Conservation (phyloP, 2,329 filamentous ascomycete species). For the Albophoma yamanashiensis region DNA sequence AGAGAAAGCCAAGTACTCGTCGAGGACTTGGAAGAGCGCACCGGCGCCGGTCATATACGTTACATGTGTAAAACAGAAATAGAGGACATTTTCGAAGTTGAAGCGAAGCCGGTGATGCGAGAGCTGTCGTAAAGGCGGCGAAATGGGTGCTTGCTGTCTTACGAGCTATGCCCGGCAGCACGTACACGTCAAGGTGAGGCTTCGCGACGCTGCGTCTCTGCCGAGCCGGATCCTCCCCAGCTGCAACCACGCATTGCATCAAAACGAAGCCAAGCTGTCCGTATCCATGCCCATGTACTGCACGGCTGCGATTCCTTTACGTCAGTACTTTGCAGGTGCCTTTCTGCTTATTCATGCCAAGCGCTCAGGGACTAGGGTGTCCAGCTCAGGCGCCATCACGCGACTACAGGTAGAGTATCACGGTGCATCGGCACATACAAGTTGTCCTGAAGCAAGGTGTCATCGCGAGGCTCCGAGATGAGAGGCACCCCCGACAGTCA, state of each 20-base stretch:
- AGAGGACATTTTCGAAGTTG: background rate
- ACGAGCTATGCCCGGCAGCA: background rate
- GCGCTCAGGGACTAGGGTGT: background rate
- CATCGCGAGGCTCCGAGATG: background rate
- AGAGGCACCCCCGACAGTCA: background rate
- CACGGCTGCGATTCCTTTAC: background rate
- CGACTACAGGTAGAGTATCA: background rate
- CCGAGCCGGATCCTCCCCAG: background rate
- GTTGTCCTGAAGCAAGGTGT: background rate
- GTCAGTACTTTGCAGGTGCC: background rate
- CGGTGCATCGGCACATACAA: background rate
- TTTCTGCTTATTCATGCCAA: background rate
- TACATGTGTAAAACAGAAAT: background rate
- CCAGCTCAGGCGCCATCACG: background rate
- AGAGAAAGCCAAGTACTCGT: background rate
- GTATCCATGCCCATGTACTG: background rate
- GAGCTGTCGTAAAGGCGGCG: background rate
- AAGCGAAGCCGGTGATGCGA: background rate
- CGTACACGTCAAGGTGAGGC: background rate
- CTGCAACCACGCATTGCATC: too few relatives aligned
- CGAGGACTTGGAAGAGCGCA: background rate
- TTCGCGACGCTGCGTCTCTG: background rate
- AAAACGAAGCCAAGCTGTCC: background rate
- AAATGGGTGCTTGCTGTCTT: background rate
- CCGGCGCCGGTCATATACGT: background rate